Base-by-base conservation (phyloP, 2,329 filamentous ascomycete species). In the Aspergillus sojae region DNA sequence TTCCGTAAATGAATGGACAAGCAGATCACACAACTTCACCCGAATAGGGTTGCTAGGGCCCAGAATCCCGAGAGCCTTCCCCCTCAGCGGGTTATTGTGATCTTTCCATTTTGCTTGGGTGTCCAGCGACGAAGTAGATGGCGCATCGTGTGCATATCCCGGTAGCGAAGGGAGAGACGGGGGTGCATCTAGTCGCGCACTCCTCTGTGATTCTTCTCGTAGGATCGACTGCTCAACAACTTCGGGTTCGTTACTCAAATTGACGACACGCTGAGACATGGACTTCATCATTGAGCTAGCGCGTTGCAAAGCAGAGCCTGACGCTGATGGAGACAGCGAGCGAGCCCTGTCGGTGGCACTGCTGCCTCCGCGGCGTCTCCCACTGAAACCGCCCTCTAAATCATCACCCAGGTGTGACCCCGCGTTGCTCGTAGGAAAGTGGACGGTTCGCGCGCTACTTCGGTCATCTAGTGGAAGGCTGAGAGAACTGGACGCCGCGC, bases 261-360 rank as follows among this genome's bases (percentile, higher is more conserved):
- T 98, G 73, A 99, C 95, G 61, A 99, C 94, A 82, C 95, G 92
- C 80, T 97, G 94, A 36, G 96, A 98, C 88, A 99, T 96, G 69
- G 88, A 88, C 67, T 91, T 87, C 78, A 94, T 87, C 70, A 93
- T 92, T 10, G 91, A 92, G 52, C 91, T 87, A 65, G 91, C 91
- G 69, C 88, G 84, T 28, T 85, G 86, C 58, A 94, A 77, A 21
- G 91, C 89, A 30, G 78, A 79, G 23, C 86, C 86, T 12, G 87
- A 84, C 10, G 86, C 84, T 21, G 89, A 89, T 2, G 86, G 82
- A 2, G 89, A 88, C 45, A 89, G 82, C 50, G 90, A 90, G 52
- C 85, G 81, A 58, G 79, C 76, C 55, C 78, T 71, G 36, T 70
- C 71, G 53, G 68, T 68, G 28, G 65, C 76, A 57, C 75, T 76